Evolutionary conservation across 2,329 filamentous ascomycete species (phyloP), one percentile per base, ranked within the genome.

Genomic region (Fusarium hainanense): DNA sequence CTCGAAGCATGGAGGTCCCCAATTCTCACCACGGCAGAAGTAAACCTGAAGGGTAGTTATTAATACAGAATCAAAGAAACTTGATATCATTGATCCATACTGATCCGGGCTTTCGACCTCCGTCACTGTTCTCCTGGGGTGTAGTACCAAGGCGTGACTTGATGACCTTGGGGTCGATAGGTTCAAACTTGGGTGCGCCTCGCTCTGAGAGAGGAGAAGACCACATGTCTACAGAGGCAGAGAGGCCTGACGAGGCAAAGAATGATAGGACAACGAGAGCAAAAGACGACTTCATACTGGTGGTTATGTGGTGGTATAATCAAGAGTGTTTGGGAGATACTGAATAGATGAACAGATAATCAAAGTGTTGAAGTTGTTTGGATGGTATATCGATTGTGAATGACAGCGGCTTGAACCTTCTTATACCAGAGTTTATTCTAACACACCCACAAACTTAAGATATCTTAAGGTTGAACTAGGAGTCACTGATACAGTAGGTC

Each of bases 1-100:
- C 18, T 52, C 59, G 44, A 66, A 75, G 64, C 74, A 75, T 18
- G 70, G 69, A 7, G 67, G 58, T 16, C 69, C 69, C 72, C 74
- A 75, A 46, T 75, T 75, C 57, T 75, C 72, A 6, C 69, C 73
- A 14, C 51, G 65, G 34, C 74, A 75, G 46, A 75, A 75, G 62
- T 75, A 75, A 23, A 75, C 66, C 73, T 75, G 20, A 8, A 13
- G 7, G 28, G 14, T 30, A 16, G 20, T 75, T 46, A 75, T 47
- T 40, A 11, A 32, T 18, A 8, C 9, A 6, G 18, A 21, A 6
- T 13, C 27, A 9, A 20, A 18, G 18, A 7, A 13, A 23, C 28
- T 5, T 11, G 21, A 12, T 11, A 32, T 21, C 5, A 34, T 32
- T 20, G 27, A 30, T 37, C 40, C 60, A 23, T 68, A 75, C 74